Conservation (phyloP, 768 basidiomycete species). For the Lactarius psammicola region DNA sequence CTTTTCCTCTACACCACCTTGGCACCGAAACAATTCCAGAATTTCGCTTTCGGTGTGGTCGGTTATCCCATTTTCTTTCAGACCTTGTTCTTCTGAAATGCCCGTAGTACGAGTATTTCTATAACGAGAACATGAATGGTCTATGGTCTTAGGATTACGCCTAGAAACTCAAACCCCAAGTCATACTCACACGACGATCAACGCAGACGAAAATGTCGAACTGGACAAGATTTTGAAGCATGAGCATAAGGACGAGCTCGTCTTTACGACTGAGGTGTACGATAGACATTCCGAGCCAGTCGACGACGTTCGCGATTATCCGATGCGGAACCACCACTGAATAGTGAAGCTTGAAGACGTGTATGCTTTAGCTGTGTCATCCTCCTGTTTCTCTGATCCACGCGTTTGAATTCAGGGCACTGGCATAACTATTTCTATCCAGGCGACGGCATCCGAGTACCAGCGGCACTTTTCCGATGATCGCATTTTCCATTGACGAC, state of each 20-base stretch:
- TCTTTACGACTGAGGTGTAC: too few species aligned
- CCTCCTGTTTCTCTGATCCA: too few species aligned
- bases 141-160: not conserved
- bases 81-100: not conserved
- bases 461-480: not conserved
- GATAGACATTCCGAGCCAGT: too few species aligned
- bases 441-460: not conserved
- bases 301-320: not conserved
- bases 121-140: not conserved
- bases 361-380: too few species aligned
- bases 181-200: not conserved
- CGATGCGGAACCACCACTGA: not conserved
- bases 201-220: not conserved
- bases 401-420: not conserved
- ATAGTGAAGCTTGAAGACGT: too few species aligned
- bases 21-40: too few species aligned
- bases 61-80: not conserved
- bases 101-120: not conserved
- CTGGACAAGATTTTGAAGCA: too few species aligned
- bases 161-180: not conserved
- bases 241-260: too few species aligned
- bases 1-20: too few species aligned
- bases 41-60: too few species aligned
- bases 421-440: not conserved
- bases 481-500: too few species aligned